Conservation (phyloP, 768 basidiomycete species). For the Suillus subalutaceus region DNA sequence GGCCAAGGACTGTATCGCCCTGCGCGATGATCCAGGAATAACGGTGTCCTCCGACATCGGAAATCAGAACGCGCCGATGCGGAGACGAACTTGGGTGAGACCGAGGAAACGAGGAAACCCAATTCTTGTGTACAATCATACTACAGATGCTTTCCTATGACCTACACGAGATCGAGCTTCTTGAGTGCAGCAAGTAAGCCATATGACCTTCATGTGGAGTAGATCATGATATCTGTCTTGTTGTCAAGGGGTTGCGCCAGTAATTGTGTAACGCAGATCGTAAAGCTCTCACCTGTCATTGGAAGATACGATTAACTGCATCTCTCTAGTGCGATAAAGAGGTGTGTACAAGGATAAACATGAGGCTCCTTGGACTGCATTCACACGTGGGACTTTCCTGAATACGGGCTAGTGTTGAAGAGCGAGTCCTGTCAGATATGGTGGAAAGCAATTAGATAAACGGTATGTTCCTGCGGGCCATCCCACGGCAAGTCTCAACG, state of each 20-base stretch:
- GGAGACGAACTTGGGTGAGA: neutral
- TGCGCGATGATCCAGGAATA: neutral
- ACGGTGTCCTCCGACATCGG: too few relatives aligned
- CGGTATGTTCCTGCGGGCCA: neutral
- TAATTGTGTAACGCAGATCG: too few relatives aligned
- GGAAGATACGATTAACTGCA: too few relatives aligned
- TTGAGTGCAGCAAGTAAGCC: neutral
- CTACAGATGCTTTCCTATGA: neutral
- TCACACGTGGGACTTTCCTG: neutral
- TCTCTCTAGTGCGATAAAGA: neutral
- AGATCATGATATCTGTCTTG: neutral
- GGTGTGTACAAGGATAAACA: neutral
- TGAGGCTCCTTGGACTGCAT: neutral
- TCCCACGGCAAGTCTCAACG: neutral
- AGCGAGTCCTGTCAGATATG: neutral
- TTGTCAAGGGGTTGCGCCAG: neutral
- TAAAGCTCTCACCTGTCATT: too few relatives aligned
- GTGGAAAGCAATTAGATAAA: neutral
- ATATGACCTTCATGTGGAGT: neutral
- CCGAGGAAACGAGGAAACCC: neutral
- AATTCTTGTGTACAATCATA: neutral
- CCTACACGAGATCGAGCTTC: constrained; percentile 23
- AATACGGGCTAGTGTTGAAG: neutral
- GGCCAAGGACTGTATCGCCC: neutral
- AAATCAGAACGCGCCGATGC: neutral